Base-by-base conservation (phyloP, 2,329 filamentous ascomycete species). In the Sporothrix sp. region DNA sequence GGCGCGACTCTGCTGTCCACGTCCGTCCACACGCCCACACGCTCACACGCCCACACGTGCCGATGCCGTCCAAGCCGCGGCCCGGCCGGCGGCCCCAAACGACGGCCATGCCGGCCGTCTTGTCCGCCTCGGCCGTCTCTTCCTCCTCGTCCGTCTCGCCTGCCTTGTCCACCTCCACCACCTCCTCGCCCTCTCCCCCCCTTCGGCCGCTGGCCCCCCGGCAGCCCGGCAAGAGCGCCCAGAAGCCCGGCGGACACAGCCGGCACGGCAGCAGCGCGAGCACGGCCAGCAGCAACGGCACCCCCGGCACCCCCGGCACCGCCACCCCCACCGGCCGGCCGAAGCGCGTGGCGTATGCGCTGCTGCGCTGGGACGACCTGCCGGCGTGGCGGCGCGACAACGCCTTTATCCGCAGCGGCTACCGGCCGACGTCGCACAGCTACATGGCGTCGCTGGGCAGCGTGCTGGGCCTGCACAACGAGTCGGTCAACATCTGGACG, bases 401-500 rank as follows among this genome's bases (percentile, higher is more conserved):
- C 60, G 66, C 66, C 58, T 80, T 66, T 67, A 78, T 81, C 64
- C 61, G 60, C 44, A 61, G 66, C 3, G 76, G 76, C 53, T 81
- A 81, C 63, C 75, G 78, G 9, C 68, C 64, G 2, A 71, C 70
- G 21, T 71, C 68, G 58, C 65, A 70, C 61, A 76, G 72, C 47
- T 75, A 76, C 63, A 45, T 54, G 42, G 59, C 63, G 53, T 74
- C 72, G 23, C 58, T 76, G 43, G 58, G 59, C 40, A 77, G 73
- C 46, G 66, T 81, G 39, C 68, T 69, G 58, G 72, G 72, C 63
- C 61, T 80, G 52, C 78, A 81, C 69, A 81, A 81, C 62, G 78
- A 81, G 63, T 73, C 68, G 35, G 77, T 81, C 65, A 81, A 81
- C 65, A 79, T 81, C 62, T 81, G 76, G 75, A 73, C 77, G 11